Base-by-base conservation (phyloP, 2,329 filamentous ascomycete species). In the Emergomyces pasteurianus region DNA sequence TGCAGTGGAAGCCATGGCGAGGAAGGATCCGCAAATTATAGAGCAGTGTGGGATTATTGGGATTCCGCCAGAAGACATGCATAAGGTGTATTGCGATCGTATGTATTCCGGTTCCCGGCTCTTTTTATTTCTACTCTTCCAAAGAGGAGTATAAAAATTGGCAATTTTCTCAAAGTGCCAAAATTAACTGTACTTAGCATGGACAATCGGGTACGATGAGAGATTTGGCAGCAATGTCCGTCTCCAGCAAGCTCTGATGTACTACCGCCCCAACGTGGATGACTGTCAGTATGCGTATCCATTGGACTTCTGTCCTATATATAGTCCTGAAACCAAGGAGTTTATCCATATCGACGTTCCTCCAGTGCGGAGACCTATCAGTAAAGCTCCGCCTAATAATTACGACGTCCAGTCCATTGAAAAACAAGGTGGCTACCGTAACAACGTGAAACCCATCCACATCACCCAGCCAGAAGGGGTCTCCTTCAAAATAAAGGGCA, bases 181-280 rank as follows among this genome's bases (percentile, higher is more conserved):
- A 61, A 34, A 26, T 23, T 54, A 40, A 14, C 42, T 21, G 26
- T 18, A 42, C 57, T 10, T 63, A 85, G 83, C 90, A 12, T 96
- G 92, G 92, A 95, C 92, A 0, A 95, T 96, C 73, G 92, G 92
- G 56, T 95, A 90, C 71, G 92, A 96, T 68, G 89, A 95, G 77
- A 86, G 92, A 52, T 94, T 91, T 68, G 92, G 91, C 63, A 92
- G 78, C 71, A 79, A 79, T 50, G 80, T 90, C 50, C 86, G 92
- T 60, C 83, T 96, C 3, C 92, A 96, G 75, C 92, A 96, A 76
- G 92, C 90, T 1, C 79, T 96, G 60, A 95, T 96, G 90, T 96
- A 96, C 79, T 96, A 95, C 74, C 86, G 92, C 18, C 91, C 91
- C 3, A 81, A 92, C 67, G 70, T 87, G 21, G 91, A 96, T 69